phyloP scores from a whole-genome alignment of 139 green algal species.

The Asterochloris erici region DNA sequence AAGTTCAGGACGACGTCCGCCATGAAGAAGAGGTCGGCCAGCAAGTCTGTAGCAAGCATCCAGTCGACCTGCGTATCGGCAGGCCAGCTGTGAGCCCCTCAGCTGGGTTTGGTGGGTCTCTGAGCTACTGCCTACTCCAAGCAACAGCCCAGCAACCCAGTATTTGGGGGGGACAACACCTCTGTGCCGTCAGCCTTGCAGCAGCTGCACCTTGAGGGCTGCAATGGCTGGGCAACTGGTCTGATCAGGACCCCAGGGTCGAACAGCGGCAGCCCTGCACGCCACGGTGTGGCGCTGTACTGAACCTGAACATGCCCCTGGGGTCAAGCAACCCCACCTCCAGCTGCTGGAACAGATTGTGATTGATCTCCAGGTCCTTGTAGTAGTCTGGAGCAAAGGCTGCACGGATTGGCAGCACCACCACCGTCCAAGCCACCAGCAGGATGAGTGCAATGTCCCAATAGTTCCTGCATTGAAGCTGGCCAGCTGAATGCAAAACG shows the following conservation, averaged over 20 bases:
- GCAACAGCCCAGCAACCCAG: not conserved
- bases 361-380: slow-evolving; percentile 6
- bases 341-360: slow-evolving; percentile 24
- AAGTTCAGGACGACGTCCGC: slow-evolving; percentile 29
- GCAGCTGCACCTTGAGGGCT: not conserved
- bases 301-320: not conserved
- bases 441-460: slow-evolving; percentile 24
- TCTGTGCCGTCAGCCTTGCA: not conserved
- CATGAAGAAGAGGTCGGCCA: slow-evolving; percentile 31
- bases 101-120: not conserved
- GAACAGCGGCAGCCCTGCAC: not conserved
- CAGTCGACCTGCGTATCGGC: slow-evolving; percentile 24
- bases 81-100: not conserved
- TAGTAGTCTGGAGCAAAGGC: slow-evolving; percentile 27
- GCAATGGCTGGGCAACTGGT: not conserved
- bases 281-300: not conserved
- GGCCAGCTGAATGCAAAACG: no score
- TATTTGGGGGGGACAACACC: not conserved
- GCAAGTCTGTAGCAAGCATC: slow-evolving; percentile 20
- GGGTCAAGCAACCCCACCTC: not conserved
- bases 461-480: not conserved
- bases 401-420: slow-evolving; percentile 29
- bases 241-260: not conserved
- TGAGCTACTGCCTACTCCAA: not conserved
- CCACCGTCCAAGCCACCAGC: slow-evolving; percentile 20